Evolutionary conservation across 148 eudicot species (phyloP).

Genomic region (Nyssa sinensis): DNA sequence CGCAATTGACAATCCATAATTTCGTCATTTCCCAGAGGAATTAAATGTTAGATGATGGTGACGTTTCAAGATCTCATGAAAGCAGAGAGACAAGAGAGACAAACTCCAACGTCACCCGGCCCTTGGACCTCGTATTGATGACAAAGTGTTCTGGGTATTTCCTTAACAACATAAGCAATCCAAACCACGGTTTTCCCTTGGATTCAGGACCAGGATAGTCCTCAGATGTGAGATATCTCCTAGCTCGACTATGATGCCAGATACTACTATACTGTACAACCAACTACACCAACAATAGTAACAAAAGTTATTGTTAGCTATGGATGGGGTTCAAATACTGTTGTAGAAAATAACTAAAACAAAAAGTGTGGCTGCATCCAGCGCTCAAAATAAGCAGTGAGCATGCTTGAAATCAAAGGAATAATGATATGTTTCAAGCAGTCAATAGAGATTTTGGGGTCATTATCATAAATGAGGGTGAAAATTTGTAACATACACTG

Average conservation of each 20-base stretch:
- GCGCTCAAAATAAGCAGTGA: background rate
- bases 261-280: conserved; percentile 58
- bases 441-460: no score
- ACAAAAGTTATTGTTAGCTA: background rate
- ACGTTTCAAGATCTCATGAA: conserved; percentile 41
- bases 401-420: background rate
- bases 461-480: no score
- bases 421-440: background rate
- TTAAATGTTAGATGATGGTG: background rate
- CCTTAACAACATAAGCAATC: conserved; percentile 82
- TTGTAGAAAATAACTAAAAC: background rate
- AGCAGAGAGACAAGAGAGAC: conserved; percentile 94
- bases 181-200: conserved; percentile 86
- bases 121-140: conserved; percentile 82
- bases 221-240: conserved; percentile 83
- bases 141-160: conserved; percentile 95
- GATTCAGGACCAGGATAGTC: conserved; percentile 72
- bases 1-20: background rate
- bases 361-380: no score
- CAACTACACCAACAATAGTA: conserved; percentile 49
- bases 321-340: background rate
- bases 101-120: conserved; percentile 70
- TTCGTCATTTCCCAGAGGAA: conserved; percentile 1
- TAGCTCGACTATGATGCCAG: conserved; percentile 90
- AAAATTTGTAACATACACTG: no score